Conservation (phyloP, 306 rosid genomes). For the Corylus heterophylla region DNA sequence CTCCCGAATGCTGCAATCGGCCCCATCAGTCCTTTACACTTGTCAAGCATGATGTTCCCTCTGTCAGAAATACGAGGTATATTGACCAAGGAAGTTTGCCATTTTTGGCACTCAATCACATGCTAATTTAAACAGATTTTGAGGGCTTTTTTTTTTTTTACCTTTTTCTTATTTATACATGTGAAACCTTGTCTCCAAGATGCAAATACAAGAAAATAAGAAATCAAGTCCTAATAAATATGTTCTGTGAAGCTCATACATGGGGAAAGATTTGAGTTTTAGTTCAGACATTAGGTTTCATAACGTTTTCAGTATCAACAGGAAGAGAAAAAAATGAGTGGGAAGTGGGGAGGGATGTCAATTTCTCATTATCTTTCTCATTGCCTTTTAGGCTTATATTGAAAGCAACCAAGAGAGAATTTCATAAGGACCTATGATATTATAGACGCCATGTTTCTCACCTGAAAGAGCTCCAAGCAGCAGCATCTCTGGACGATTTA, state of each 20-base stretch:
- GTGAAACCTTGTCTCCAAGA: neutral
- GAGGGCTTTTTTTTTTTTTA: too few species aligned
- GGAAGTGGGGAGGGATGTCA: neutral
- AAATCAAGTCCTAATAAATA: neutral
- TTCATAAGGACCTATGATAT: neutral
- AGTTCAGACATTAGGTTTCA: neutral
- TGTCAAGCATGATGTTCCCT: neutral
- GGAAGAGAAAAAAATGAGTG: neutral
- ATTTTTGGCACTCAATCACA: neutral
- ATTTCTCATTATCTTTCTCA: neutral
- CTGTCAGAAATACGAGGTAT: constrained; percentile 10
- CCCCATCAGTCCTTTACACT: neutral
- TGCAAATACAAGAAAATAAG: neutral
- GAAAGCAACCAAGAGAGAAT: neutral
- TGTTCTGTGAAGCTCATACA: neutral
- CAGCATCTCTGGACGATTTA: constrained; percentile 87
- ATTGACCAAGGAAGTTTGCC: constrained; percentile 12
- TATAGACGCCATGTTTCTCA: constrained; percentile 32
- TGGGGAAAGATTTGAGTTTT: neutral
- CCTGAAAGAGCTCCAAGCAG: constrained; percentile 89
- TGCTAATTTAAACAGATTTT: neutral
- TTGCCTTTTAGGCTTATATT: neutral
- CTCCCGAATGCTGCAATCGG: neutral
- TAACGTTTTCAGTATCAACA: neutral
- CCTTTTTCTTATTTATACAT: neutral